phyloP scores from a whole-genome alignment of 371 early-diverging fungal genomes.

The Chytridiales sp. region DNA sequence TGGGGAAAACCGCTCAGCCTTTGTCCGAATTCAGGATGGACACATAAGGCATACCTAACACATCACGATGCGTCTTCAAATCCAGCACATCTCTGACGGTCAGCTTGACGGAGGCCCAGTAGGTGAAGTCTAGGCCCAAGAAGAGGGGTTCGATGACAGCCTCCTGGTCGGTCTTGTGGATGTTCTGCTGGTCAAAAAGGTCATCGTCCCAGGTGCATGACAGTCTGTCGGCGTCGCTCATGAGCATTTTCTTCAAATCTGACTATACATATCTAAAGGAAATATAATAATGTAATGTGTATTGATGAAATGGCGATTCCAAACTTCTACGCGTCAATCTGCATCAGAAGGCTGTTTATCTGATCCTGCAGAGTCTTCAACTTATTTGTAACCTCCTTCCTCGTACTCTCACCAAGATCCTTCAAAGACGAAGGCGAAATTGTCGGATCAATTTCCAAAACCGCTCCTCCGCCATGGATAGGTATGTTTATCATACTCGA shows the following conservation, averaged over 20 bases:
- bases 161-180: neutral
- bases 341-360: neutral
- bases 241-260: too few relatives aligned
- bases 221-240: too few relatives aligned
- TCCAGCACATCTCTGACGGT: neutral
- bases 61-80: neutral
- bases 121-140: conserved; percentile 13
- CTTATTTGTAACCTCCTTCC: conserved; percentile 2
- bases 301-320: too few relatives aligned
- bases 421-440: conserved; percentile 1
- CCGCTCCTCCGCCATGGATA: conserved; percentile 6
- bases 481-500: conserved; percentile 3
- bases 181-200: too few relatives aligned
- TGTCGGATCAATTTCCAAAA: conserved; percentile 8
- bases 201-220: too few relatives aligned
- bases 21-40: neutral
- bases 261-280: too few relatives aligned
- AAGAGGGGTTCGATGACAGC: too few relatives aligned
- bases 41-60: neutral
- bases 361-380: neutral
- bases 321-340: neutral
- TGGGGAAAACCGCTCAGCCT: too few relatives aligned
- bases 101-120: neutral
- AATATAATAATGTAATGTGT: too few relatives aligned
- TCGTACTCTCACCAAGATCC: neutral